These are phyloP conservation scores for Rhizopus stolonifer DNA, from an alignment of 371 early-diverging fungal species.

Conservation along the genomic window DNA sequence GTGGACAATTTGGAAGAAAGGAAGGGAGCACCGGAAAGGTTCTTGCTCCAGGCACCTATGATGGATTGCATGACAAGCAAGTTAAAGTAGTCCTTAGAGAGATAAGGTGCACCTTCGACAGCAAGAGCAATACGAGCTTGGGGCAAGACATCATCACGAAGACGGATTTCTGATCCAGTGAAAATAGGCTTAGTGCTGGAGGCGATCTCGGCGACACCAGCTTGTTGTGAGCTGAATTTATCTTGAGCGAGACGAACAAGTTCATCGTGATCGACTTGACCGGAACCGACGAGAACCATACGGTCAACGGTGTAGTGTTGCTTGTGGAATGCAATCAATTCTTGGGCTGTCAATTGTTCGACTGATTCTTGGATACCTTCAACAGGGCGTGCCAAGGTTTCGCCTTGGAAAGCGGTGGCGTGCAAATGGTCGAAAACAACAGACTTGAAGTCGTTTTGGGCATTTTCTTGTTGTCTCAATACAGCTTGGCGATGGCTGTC, in stretches of 20 bases:
- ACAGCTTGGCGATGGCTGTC: constrained; percentile 95
- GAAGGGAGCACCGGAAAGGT: constrained; percentile 83
- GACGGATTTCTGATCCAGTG: constrained; percentile 76
- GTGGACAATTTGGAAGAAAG: constrained; percentile 85
- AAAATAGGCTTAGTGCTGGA: constrained; percentile 72
- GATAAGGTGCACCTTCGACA: constrained; percentile 95
- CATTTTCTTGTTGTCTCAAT: constrained; percentile 93
- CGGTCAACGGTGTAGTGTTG: constrained; percentile 95
- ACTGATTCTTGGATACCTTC: constrained; percentile 93
- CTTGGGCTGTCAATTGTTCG: constrained; percentile 76
- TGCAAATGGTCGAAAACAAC: constrained; percentile 83
- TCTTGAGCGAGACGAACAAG: constrained; percentile 88
- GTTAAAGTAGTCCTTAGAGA: constrained; percentile 92
- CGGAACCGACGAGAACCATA: constrained; percentile 94
- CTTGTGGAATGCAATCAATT: constrained; percentile 83
- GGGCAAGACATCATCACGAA: constrained; percentile 80
- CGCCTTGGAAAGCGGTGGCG: constrained; percentile 90
- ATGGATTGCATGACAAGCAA: constrained; percentile 92
- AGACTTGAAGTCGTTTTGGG: constrained; percentile 94
- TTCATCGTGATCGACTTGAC: constrained; percentile 92
- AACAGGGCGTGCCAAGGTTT: constrained; percentile 91
- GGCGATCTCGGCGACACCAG: constrained; percentile 50
- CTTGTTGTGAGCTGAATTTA: constrained; percentile 67
- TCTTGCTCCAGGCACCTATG: constrained; percentile 95
- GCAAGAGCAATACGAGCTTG: constrained; percentile 96